phyloP scores from a whole-genome alignment of 2,329 filamentous ascomycete genomes.

The Fusarium vanettenii region DNA sequence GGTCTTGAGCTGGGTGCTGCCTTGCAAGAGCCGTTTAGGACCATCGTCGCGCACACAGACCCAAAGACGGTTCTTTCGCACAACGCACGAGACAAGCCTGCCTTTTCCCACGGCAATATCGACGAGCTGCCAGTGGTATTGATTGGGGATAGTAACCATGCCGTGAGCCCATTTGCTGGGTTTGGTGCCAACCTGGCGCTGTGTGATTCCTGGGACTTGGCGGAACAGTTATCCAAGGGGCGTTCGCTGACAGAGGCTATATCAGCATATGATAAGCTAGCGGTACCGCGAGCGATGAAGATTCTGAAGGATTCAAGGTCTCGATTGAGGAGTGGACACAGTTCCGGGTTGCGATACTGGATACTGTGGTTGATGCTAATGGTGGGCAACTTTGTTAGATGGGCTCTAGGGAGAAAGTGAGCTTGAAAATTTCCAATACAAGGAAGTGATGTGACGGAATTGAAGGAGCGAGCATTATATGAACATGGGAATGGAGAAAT shows the following conservation, averaged over 20 bases:
- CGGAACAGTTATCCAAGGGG: constrained; percentile 50
- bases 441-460: neutral
- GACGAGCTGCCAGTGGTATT: constrained; percentile 51
- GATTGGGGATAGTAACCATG: constrained; percentile 63
- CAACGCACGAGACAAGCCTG: constrained; percentile 57
- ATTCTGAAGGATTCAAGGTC: constrained; percentile 40
- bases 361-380: constrained; percentile 35
- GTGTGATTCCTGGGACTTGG: constrained; percentile 60
- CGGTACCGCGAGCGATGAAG: constrained; percentile 48
- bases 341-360: constrained; percentile 37
- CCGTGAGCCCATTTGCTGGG: constrained; percentile 61
- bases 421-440: neutral
- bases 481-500: neutral
- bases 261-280: constrained; percentile 50
- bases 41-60: constrained; percentile 54
- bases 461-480: neutral
- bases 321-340: constrained; percentile 40
- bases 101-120: constrained; percentile 52
- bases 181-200: constrained; percentile 61
- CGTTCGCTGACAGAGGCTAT: constrained; percentile 43
- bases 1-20: constrained; percentile 47
- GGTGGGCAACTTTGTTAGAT: constrained; percentile 34
- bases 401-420: constrained; percentile 26
- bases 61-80: constrained; percentile 50
- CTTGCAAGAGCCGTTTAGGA: constrained; percentile 54